Base-by-base conservation (phyloP, 192 early-diverging fungal genomes). In the Funneliformis geosporum region DNA sequence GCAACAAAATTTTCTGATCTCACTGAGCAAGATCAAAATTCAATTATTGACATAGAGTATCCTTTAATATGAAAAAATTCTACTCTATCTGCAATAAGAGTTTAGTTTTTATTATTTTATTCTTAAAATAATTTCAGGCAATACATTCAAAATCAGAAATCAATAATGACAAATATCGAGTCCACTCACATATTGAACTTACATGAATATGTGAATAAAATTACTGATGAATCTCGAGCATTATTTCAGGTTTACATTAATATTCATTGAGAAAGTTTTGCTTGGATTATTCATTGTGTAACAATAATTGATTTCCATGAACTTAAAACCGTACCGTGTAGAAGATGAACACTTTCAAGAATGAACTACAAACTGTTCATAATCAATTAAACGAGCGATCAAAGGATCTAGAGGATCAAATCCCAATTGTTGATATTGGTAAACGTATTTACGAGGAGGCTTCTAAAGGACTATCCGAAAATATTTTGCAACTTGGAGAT, bases 371-470 rank as follows among this genome's bases (percentile, higher is more conserved):
- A 33, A 39, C 18, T 42, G 12, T 16, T 69, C 67, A 69, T 43
- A 6, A 21, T n/a, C 40, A n/a, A n/a, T 21, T 69, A 69, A 16
- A 42, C 38, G 39, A 69, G 5, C 21, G 33, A 42, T 4, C 43
- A n/a, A 43, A 33, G 11, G 67, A 69, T 23, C 8, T 69, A n/a
- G 42, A 69, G 2, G 9, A 3, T 69, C 33, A 69, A 39, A 69
- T 69, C n/a, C 21, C 2, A 16, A 33, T 69, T 33, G 67, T 69
- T 0, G 67, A 69, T 10, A 69, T 43, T n/a, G 67, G 38, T 69
- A 33, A 40, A n/a, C 67, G 67, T n/a, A 43, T 69, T 69, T 69
- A 69, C n/a, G 40, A 69, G 8, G 67, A 40, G n/a, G 67, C 67
- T n/a, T 69, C 67, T 8, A 40, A 69, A 69, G 67, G 67, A 21